Evolutionary conservation across 176 grass and related monocot species (phyloP), one percentile per base, ranked within the genome.

Genomic region (Themeda triandra): DNA sequence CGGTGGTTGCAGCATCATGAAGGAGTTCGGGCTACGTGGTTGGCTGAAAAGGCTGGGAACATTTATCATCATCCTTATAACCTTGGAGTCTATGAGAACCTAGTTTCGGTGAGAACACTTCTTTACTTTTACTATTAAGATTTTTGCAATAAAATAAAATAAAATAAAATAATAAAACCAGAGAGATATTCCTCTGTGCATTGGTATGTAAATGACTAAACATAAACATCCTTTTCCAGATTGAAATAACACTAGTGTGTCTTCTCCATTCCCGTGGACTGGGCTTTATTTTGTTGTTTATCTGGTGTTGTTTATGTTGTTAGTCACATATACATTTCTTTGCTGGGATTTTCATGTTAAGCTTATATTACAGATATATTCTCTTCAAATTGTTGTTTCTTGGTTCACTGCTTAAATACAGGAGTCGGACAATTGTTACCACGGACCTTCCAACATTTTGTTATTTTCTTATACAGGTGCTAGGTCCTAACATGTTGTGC

Each of bases 11-110:
- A 99, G 91, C 90, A 96, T 83, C 96, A 99, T 58, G 96, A 98
- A 93, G 96, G 96, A 73, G 93, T 94, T 42, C 92, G 91, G 80
- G 93, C 96, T 66, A 94, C 90, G 88, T 96, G 91, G 93, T 88
- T 99, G 42, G 89, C 86, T 86, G 89, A 96, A 87, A 99, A 99
- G 82, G 91, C 86, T 49, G 93, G 96, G 69, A 94, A 92, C 75
- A 40, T 91, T 79, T 99, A 99, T 73, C 91, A 85, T 9, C 91
- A 94, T 99, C 96, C 96, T 40, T 99, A 99, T 53, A 77, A 99
- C 71, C 81, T 99, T 48, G 91, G 93, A 75, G 37, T 87, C 25
- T 99, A 93, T 86, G 89, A 99, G 74, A 99, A 99, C 63, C 92
- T 94, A 79, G 65, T 94, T 89, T 92, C 89, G 21, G 96, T 99